These are phyloP conservation scores for Eucalyptus caleyi DNA, from an alignment of 345 rosid genomes.

Conservation along the genomic window DNA sequence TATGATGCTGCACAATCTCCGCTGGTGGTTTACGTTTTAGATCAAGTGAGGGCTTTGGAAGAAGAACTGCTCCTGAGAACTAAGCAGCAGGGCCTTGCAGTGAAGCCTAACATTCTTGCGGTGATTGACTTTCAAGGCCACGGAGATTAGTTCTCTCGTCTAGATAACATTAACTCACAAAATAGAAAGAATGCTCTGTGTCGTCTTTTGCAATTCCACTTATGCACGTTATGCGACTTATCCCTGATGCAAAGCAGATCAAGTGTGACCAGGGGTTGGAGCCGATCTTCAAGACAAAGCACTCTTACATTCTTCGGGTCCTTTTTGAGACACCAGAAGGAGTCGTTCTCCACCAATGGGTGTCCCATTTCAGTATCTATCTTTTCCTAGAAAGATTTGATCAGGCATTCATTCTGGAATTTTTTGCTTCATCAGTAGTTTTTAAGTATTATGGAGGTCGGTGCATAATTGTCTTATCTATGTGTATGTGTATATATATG, in stretches of 20 bases:
- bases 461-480: background rate
- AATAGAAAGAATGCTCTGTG: background rate
- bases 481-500: too few species aligned
- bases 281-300: constrained; percentile 45
- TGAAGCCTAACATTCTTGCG: constrained; percentile 81
- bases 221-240: constrained; percentile 43
- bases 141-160: background rate
- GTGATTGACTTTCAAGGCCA: constrained; percentile 13
- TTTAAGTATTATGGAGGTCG: background rate
- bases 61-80: constrained; percentile 61
- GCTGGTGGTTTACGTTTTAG: constrained; percentile 87
- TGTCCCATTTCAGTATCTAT: constrained; percentile 74
- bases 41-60: constrained; percentile 88
- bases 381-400: constrained; percentile 76
- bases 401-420: constrained; percentile 16
- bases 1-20: background rate
- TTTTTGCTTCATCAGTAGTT: background rate
- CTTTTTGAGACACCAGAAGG: constrained; percentile 68
- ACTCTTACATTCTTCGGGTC: constrained; percentile 67
- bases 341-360: constrained; percentile 54
- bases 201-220: background rate
- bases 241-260: constrained; percentile 72
- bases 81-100: constrained; percentile 50
- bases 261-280: constrained; percentile 69
- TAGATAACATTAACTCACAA: background rate